Evolutionary conservation across 2,329 filamentous ascomycete species (phyloP), one percentile per base, ranked within the genome.

Genomic region (Neofusicoccum sp.): DNA sequence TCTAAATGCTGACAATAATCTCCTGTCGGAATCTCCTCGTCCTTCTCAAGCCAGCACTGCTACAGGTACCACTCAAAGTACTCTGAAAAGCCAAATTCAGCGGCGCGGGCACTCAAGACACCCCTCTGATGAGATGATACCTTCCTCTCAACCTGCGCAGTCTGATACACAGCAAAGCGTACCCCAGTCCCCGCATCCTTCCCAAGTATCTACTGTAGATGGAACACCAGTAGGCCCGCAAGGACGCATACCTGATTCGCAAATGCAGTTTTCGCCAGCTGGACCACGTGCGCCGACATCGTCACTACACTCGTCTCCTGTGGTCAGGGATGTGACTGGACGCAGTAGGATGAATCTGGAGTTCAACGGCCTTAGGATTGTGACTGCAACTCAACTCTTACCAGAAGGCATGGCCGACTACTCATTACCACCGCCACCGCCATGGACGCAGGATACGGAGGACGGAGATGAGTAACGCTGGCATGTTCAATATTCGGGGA

Each of bases 361-460:
- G 31, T 28, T 34, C 38, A 33, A 31, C 6, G 57, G 28, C 26
- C 6, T 7, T 6, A 43, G 16, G 47, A n/a, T 60, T 3, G 30
- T 60, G 34, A 45, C 48, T 14, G 49, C 49, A n/a, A 61, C 48
- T 30, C 58, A 61, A 28, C 14, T 61, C 30, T 26, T 61, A 14
- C 40, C 49, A 2, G 38, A 36, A 14, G 40, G 48, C 3, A 11
- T 43, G 48, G 41, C 12, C 9, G 47, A 38, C 4, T 54, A 56
- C n/a, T 54, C 48, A 20, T 3, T 61, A 20, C 58, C 58, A 8
- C 58, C 40, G 20, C 58, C 58, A 14, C 58, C 58, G 14, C 47
- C 57, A 16, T 60, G 34, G 57, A 43, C 38, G 45, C 45, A 33
- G 45, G 57, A 60, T 4, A 36, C 38, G 16, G 31, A 44, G 31